Conservation (phyloP, 805 yeast genomes). For the Saccharomyces paradoxus region DNA sequence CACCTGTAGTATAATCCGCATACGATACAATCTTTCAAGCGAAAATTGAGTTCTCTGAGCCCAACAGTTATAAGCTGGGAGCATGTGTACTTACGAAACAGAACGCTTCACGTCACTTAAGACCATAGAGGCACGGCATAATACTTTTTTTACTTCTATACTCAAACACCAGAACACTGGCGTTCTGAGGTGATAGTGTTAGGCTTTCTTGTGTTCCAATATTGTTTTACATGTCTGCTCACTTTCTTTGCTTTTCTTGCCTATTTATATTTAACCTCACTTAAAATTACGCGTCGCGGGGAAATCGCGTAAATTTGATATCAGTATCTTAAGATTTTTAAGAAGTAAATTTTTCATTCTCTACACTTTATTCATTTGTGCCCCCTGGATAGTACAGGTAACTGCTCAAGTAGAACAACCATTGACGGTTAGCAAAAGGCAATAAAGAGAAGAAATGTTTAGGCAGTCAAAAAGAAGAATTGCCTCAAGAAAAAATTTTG, state of each 20-base stretch:
- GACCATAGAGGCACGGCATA: background rate
- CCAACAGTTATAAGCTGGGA: too few species aligned
- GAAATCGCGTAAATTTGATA: background rate
- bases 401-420: background rate
- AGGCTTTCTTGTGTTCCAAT: background rate
- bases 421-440: background rate
- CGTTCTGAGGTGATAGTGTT: background rate
- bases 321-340: background rate
- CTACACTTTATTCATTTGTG: background rate
- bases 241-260: background rate
- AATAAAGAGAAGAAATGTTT: constrained; percentile 41
- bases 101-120: too few species aligned
- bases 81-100: too few species aligned
- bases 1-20: background rate
- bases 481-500: constrained; percentile 63
- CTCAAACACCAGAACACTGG: background rate
- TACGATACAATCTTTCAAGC: background rate
- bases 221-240: background rate
- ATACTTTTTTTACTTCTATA: background rate
- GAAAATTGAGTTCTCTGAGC: background rate
- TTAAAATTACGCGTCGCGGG: background rate
- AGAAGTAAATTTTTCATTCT: background rate
- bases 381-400: background rate
- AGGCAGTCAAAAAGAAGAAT: constrained; percentile 69
- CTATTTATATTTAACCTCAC: background rate